Conservation (phyloP, 805 yeast species). For the Candida silvicultrix region DNA sequence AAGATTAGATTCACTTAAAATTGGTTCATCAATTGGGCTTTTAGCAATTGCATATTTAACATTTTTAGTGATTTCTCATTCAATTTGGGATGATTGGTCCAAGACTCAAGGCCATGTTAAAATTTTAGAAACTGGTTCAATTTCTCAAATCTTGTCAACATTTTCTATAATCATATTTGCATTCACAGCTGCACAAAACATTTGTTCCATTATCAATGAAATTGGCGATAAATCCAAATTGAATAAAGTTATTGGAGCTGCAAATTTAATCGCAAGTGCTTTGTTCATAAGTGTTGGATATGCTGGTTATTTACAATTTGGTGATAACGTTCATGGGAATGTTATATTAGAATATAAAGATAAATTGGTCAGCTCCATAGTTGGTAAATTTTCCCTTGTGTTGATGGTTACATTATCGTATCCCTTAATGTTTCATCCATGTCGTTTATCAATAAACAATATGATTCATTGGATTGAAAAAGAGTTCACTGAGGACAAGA, state of each 20-base stretch:
- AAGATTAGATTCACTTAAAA: conserved; percentile 61
- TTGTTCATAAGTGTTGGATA: conserved; percentile 62
- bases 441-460: conserved; percentile 68
- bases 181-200: conserved; percentile 76
- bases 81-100: conserved; percentile 36
- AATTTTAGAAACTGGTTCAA: conserved; percentile 34
- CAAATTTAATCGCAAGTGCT: conserved; percentile 47
- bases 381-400: conserved; percentile 59
- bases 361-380: conserved; percentile 36
- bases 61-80: conserved; percentile 46
- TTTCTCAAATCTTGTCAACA: conserved; percentile 46
- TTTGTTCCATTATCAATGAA: conserved; percentile 72
- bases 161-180: conserved; percentile 76
- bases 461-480: conserved; percentile 42
- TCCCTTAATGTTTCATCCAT: conserved; percentile 79
- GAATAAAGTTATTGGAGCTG: conserved; percentile 40
- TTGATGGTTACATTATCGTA: conserved; percentile 70
- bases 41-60: conserved; percentile 60
- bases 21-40: conserved; percentile 66
- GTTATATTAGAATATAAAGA: conserved; percentile 62
- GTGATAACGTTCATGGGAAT: conserved; percentile 59
- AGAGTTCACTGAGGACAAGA: conserved; percentile 2
- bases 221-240: conserved; percentile 45
- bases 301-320: conserved; percentile 69
- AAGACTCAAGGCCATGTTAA: conserved; percentile 37